Conservation (phyloP, 2,329 filamentous ascomycete species). For the Alternaria novae-zelandiae region DNA sequence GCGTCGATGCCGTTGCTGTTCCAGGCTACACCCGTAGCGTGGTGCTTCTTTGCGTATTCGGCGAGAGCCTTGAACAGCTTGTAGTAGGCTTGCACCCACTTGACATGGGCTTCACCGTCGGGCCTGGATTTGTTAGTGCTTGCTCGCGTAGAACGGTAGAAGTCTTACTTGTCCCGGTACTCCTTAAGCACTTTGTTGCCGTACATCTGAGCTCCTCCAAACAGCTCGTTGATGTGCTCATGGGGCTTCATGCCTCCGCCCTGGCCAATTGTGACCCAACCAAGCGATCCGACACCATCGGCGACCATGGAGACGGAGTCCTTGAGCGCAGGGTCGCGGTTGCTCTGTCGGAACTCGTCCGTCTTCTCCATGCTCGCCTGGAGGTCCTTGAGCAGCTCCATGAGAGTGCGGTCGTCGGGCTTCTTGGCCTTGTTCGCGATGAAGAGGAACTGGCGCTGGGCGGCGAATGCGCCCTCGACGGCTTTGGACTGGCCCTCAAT, state of each 20-base stretch:
- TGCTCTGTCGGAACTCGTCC: constrained; percentile 80
- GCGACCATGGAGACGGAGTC: constrained; percentile 86
- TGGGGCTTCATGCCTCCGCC: constrained; percentile 68
- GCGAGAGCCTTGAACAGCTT: constrained; percentile 83
- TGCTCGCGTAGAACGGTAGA: too few relatives aligned
- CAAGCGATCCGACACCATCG: constrained; percentile 86
- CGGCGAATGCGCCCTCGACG: constrained; percentile 73
- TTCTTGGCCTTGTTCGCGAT: constrained; percentile 92
- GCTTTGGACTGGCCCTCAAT: constrained; percentile 76
- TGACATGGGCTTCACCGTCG: constrained; percentile 71
- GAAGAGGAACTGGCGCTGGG: constrained; percentile 85
- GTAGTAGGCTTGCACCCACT: constrained; percentile 94
- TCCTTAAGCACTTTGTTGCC: constrained; percentile 94
- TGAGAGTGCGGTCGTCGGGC: constrained; percentile 74
- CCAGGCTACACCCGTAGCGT: constrained; percentile 81
- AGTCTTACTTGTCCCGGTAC: constrained; percentile 76
- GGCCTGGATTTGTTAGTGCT: constrained; percentile 55
- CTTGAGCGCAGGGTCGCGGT: constrained; percentile 75
- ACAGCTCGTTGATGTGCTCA: constrained; percentile 83
- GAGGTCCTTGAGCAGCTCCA: constrained; percentile 83
- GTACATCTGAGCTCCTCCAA: constrained; percentile 88
- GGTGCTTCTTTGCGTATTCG: constrained; percentile 85
- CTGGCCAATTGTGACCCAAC: constrained; percentile 83
- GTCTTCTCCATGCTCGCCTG: constrained; percentile 82
- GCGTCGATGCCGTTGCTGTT: constrained; percentile 79